A percentile compares a stretch with the other conserved stretches of the same genome.
Evolutionary conservation across 768 basidiomycete genomes (phyloP).

Genomic region (Mycena amicta): DNA sequence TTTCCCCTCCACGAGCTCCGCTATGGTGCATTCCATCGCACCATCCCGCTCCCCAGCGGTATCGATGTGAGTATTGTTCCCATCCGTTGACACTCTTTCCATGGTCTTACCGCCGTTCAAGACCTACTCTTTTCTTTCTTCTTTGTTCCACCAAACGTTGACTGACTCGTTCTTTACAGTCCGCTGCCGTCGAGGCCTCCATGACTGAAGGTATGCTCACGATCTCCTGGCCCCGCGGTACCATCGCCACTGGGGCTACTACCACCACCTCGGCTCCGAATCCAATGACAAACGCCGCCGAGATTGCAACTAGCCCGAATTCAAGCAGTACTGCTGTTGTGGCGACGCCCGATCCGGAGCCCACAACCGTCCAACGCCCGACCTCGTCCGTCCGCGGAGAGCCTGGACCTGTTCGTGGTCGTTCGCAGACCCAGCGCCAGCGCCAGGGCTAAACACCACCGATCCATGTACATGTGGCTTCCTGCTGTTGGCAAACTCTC

Average conservation of each 20-base stretch:
- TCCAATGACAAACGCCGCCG: too few species aligned
- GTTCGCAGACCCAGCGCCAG: background rate
- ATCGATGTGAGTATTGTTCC: conserved; percentile 35
- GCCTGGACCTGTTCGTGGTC: background rate
- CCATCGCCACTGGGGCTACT: background rate
- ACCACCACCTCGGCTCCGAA: too few species aligned
- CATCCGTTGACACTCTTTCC: background rate
- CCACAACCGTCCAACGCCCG: conserved; percentile 7
- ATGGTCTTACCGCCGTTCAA: background rate
- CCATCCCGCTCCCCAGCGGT: conserved; percentile 39
- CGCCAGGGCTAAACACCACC: background rate
- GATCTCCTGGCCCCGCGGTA: conserved; percentile 43
- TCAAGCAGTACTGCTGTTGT: background rate
- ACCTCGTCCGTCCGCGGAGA: conserved; percentile 20
- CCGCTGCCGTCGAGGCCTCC: conserved; percentile 37
- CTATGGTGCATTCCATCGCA: conserved; percentile 45
- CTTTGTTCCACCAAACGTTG: conserved; percentile 17
- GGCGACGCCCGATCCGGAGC: conserved; percentile 1
- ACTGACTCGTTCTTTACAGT: conserved; percentile 32
- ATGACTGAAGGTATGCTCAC: conserved; percentile 44
- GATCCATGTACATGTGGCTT: background rate
- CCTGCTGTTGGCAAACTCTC: background rate
- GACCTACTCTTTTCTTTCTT: conserved; percentile 4
- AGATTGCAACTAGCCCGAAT: background rate
- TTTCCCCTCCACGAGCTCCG: conserved; percentile 41